Evolutionary conservation across 225 moss, liverwort and hornwort species (phyloP).

Genomic region (Bryoerythrophyllum caledonicum): DNA sequence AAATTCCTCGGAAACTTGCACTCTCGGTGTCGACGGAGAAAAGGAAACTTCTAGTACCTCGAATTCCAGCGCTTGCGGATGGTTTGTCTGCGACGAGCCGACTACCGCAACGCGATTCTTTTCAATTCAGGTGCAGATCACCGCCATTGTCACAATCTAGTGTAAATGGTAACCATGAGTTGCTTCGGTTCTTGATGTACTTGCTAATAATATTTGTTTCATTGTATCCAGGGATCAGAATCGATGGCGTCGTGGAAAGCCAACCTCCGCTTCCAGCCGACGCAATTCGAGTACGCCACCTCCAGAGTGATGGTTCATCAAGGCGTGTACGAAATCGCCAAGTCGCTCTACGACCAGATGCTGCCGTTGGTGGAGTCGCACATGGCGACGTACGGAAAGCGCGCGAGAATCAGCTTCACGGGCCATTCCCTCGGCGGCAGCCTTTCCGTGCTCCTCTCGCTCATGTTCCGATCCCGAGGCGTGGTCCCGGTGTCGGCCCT

Average conservation of each 20-base stretch:
- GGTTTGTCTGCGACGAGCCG: slow-evolving; percentile 87
- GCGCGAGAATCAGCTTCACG: slow-evolving; percentile 48
- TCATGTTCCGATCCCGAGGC: slow-evolving; percentile 54
- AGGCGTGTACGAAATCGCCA: slow-evolving; percentile 50
- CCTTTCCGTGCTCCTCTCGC: slow-evolving; percentile 45
- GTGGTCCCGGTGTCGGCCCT: slow-evolving; percentile 47
- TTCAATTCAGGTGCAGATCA: slow-evolving; percentile 66
- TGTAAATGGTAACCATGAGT: neutral
- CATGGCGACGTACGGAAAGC: slow-evolving; percentile 46
- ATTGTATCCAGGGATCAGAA: slow-evolving; percentile 69
- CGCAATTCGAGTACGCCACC: slow-evolving; percentile 58
- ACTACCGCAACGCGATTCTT: slow-evolving; percentile 69
- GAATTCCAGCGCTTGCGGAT: slow-evolving; percentile 71
- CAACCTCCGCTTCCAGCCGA: slow-evolving; percentile 83
- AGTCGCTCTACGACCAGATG: slow-evolving; percentile 46
- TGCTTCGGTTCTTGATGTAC: neutral
- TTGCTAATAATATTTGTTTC: neutral
- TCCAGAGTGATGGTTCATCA: slow-evolving; percentile 47
- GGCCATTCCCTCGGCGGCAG: slow-evolving; percentile 58
- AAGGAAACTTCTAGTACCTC: slow-evolving; percentile 33
- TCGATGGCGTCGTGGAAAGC: slow-evolving; percentile 98
- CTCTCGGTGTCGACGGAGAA: slow-evolving; percentile 42
- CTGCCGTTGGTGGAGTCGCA: slow-evolving; percentile 47
- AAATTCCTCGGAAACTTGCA: slow-evolving; percentile 37
- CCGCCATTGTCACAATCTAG: neutral